Percentiles rank a stretch among this genome's conserved stretches.
phyloP scores from a whole-genome alignment of 352 stramenopile species.

The Phytopythium cucurbitacearum region DNA sequence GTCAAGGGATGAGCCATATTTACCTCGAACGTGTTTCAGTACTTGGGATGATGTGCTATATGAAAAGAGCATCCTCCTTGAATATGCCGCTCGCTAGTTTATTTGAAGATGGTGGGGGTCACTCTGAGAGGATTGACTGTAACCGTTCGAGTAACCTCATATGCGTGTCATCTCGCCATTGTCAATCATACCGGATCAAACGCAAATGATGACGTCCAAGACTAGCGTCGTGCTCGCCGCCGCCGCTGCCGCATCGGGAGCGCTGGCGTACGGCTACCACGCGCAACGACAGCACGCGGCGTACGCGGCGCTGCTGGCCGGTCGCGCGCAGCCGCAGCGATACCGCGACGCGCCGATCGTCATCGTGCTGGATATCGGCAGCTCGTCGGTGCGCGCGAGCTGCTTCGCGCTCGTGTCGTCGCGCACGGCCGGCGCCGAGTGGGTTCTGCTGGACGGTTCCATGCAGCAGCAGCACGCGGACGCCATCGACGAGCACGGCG shows the following conservation, averaged over 20 bases:
- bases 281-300: conserved; percentile 16
- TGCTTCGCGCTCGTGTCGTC: conserved; percentile 67
- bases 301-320: conserved; percentile 16
- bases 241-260: conserved; percentile 13
- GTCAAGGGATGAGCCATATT: no score
- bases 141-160: no score
- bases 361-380: conserved; percentile 91
- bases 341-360: conserved; percentile 45
- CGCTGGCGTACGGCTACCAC: conserved; percentile 14
- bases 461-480: conserved; percentile 55
- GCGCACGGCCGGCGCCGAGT: conserved; percentile 19
- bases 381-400: conserved; percentile 89
- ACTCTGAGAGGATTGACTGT: no score
- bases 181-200: no score
- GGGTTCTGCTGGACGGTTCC: conserved; percentile 58
- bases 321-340: conserved; percentile 27
- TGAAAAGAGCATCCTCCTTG: no score
- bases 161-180: no score
- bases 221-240: not conserved
- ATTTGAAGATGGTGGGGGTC: no score
- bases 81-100: no score
- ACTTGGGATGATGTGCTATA: no score
- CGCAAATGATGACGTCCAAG: not conserved
- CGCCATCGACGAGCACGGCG: conserved; percentile 47
- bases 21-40: no score